A percentile compares a stretch with the other conserved stretches of the same genome.
These are phyloP conservation scores for Naumovozyma castellii DNA, from an alignment of 805 yeast genomes.

Conservation along the genomic window DNA sequence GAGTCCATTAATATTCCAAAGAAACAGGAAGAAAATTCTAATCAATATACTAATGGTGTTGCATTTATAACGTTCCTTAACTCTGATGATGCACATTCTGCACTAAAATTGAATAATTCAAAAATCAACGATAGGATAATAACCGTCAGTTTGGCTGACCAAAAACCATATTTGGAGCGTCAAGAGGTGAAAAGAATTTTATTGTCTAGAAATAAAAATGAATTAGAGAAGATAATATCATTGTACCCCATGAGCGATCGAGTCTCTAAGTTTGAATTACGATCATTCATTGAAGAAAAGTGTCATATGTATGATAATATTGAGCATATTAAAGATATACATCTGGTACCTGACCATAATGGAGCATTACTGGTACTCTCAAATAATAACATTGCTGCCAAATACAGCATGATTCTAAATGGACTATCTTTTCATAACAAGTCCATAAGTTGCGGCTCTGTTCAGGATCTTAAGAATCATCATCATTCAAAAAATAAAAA, in stretches of 20 bases:
- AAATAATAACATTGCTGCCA: slow-evolving; percentile 40
- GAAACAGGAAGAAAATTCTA: slow-evolving; percentile 11
- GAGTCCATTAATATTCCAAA: slow-evolving; percentile 36
- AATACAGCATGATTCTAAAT: slow-evolving; percentile 36
- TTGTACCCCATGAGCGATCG: slow-evolving; percentile 26
- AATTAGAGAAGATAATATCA: slow-evolving; percentile 11
- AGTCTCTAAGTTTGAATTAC: slow-evolving; percentile 16
- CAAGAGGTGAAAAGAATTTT: slow-evolving; percentile 27
- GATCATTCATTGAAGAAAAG: slow-evolving; percentile 9
- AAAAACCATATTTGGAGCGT: slow-evolving; percentile 29
- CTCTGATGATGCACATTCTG: slow-evolving; percentile 37
- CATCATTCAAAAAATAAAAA: not conserved
- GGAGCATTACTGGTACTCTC: slow-evolving; percentile 45
- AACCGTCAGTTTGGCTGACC: slow-evolving; percentile 40
- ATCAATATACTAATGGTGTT: slow-evolving; percentile 43
- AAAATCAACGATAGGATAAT: slow-evolving; percentile 40
- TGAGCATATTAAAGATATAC: slow-evolving; percentile 31
- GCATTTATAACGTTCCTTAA: slow-evolving; percentile 50
- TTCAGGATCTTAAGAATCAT: slow-evolving; percentile 23
- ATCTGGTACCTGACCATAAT: slow-evolving; percentile 36
- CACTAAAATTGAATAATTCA: slow-evolving; percentile 36
- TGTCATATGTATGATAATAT: slow-evolving; percentile 4
- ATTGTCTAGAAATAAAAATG: slow-evolving; percentile 8
- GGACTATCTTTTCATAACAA: slow-evolving; percentile 33
- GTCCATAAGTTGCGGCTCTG: slow-evolving; percentile 28